Evolutionary conservation across 202 grass and related monocot genomes (phyloP), one percentile per base, ranked within the genome.

Genomic region (Cymbopogon flexuosus): DNA sequence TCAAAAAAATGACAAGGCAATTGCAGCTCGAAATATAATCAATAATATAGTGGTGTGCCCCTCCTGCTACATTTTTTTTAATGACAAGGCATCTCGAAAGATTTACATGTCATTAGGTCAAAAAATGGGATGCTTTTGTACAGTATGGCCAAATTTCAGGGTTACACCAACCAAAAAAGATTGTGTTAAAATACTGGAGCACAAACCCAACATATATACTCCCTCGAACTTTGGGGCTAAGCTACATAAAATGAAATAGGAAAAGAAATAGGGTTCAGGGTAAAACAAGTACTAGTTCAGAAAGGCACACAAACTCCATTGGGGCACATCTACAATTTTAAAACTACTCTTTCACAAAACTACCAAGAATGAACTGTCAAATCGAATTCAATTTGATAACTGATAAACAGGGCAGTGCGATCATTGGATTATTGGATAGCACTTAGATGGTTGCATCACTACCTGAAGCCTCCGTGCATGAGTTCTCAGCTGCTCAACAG

Each of bases 381-480:
- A 70, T 14, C 41, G 41, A 76, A 41, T 8, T 31, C 19, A 2
- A 18, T 5, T 65, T 61, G 1, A 51, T 42, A 41, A 43, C 22
- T 41, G 13, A 54, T 49, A 75, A 42, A 52, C 15, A 35, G 22
- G 31, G 40, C 19, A 40, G 68, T 77, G 23, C 3, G 12, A 36
- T 43, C 29, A 15, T 36, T 35, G 36, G 6, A 45, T 23, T 62
- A 65, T 19, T 60, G 10, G 10, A 67, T 7, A 62, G 73, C 54
- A 72, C 18, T 52, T 56, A 9, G 18, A 21, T 56, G 18, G 16
- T n/a, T 57, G 66, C 15, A 21, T 31, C 30, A 19, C 22, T 89
- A 94, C 90, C 90, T 94, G 73, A 81, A 98, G 95, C 79, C 95
- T 90, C 66, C 88, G 76, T 51, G 95, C 90, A 88, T 94, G 95